Percentiles rank a stretch among this genome's conserved stretches.
Conservation (phyloP, 495 filamentous ascomycete genomes). For the Pyronema domesticum region DNA sequence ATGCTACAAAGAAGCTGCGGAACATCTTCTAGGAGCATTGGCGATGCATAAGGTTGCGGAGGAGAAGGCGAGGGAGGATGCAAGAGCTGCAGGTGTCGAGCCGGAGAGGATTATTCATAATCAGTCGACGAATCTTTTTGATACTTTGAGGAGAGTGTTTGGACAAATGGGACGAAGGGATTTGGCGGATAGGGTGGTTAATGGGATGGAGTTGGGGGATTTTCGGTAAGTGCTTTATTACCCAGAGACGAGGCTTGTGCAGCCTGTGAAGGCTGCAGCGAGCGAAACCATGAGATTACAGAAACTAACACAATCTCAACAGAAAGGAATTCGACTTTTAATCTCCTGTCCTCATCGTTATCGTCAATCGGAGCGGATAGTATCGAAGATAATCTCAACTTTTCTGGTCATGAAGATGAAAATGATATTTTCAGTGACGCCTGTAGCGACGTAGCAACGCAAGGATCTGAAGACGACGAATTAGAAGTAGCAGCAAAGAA, state of each 20-base stretch:
- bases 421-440: background rate
- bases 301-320: background rate
- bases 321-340: constrained; percentile 5
- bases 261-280: background rate
- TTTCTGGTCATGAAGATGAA: background rate
- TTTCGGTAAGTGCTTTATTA: constrained; percentile 38
- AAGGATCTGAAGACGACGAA: background rate
- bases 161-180: constrained; percentile 83
- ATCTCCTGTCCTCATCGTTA: background rate
- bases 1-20: constrained; percentile 78
- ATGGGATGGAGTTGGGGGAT: constrained; percentile 75
- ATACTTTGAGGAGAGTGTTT: constrained; percentile 82
- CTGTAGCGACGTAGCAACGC: constrained; percentile 1
- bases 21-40: constrained; percentile 81
- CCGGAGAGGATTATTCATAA: constrained; percentile 48
- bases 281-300: background rate
- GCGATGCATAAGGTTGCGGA: constrained; percentile 96
- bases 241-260: background rate
- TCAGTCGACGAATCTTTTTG: constrained; percentile 86
- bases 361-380: background rate
- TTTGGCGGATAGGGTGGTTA: constrained; percentile 66
- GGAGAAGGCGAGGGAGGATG: constrained; percentile 68
- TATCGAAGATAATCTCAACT: background rate
- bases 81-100: constrained; percentile 38
- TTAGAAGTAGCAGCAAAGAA: too few species aligned